phyloP scores from a whole-genome alignment of 2,329 filamentous ascomycete species.

The Diaporthe humulicola region DNA sequence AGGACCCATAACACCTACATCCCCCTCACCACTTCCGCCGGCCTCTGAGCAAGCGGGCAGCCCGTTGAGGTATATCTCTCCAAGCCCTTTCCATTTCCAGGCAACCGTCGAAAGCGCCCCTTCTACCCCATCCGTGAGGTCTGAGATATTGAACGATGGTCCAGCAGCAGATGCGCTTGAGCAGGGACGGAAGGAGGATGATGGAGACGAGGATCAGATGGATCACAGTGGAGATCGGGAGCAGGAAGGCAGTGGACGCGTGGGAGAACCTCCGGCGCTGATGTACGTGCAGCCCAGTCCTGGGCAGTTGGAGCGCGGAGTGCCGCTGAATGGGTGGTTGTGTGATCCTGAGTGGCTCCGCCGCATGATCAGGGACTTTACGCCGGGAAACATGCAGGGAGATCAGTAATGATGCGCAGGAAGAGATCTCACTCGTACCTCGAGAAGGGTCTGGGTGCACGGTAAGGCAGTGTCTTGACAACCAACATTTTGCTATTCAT shows the following conservation, averaged over 20 bases:
- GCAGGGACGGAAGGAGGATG: too few relatives aligned
- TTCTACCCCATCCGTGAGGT: neutral
- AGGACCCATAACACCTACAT: neutral
- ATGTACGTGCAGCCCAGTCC: neutral
- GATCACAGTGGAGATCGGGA: neutral
- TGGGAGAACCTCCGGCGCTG: neutral
- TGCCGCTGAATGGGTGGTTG: neutral
- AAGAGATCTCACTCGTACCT: neutral
- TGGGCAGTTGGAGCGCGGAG: neutral
- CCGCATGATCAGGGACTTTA: neutral
- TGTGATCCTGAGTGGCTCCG: constrained; percentile 12
- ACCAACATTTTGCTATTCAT: neutral
- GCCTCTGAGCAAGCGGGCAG: neutral
- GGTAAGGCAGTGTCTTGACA: neutral
- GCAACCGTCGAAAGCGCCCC: constrained; percentile 25
- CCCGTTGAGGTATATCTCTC: neutral
- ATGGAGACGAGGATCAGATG: neutral
- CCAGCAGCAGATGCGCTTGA: too few relatives aligned
- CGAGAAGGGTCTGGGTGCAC: neutral
- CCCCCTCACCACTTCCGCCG: neutral
- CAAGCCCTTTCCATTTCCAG: neutral
- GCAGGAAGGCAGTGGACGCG: neutral
- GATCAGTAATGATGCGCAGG: neutral
- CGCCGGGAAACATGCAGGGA: neutral
- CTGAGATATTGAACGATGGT: neutral